Percentiles rank a stretch among this genome's conserved stretches.
phyloP scores from a whole-genome alignment of 2,329 filamentous ascomycete genomes.

The Xylariomycetidae sp. region DNA sequence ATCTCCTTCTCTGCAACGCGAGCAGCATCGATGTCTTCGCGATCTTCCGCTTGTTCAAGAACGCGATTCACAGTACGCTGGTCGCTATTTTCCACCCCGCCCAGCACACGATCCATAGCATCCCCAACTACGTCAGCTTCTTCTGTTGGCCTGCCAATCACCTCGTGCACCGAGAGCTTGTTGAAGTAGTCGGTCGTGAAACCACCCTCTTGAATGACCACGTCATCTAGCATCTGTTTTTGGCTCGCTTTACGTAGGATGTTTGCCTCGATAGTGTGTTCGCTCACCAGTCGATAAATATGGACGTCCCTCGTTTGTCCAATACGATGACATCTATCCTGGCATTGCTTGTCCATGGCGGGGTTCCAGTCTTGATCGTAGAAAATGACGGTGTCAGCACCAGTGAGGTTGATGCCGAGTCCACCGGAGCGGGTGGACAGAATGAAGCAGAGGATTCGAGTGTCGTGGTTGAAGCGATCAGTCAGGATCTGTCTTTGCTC shows the following conservation, averaged over 20 bases:
- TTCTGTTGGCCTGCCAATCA: slow-evolving; percentile 55
- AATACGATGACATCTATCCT: slow-evolving; percentile 94
- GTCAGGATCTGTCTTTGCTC: slow-evolving; percentile 94
- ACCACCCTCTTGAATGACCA: slow-evolving; percentile 96
- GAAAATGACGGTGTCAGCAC: slow-evolving; percentile 96
- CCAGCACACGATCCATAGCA: slow-evolving; percentile 80
- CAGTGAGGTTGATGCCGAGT: slow-evolving; percentile 92
- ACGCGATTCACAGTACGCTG: slow-evolving; percentile 62
- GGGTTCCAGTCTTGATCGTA: slow-evolving; percentile 99
- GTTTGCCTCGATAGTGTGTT: slow-evolving; percentile 96
- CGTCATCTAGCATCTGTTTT: slow-evolving; percentile 95
- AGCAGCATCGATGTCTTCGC: slow-evolving; percentile 85
- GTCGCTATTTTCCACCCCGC: slow-evolving; percentile 56
- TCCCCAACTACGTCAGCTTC: slow-evolving; percentile 51
- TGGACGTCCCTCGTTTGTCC: slow-evolving; percentile 97
- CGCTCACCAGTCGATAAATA: slow-evolving; percentile 90
- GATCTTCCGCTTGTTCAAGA: slow-evolving; percentile 86
- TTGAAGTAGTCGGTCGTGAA: slow-evolving; percentile 98
- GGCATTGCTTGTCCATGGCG: slow-evolving; percentile 99
- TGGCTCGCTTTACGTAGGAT: slow-evolving; percentile 95
- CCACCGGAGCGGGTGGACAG: slow-evolving; percentile 91
- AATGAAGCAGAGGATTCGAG: slow-evolving; percentile 90
- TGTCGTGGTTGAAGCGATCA: slow-evolving; percentile 94
- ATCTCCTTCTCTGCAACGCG: slow-evolving; percentile 85
- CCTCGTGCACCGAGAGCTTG: slow-evolving; percentile 65